Evolutionary conservation across 345 rosid species (phyloP), one percentile per base, ranked within the genome.

Genomic region (Dipteronia sinensis): DNA sequence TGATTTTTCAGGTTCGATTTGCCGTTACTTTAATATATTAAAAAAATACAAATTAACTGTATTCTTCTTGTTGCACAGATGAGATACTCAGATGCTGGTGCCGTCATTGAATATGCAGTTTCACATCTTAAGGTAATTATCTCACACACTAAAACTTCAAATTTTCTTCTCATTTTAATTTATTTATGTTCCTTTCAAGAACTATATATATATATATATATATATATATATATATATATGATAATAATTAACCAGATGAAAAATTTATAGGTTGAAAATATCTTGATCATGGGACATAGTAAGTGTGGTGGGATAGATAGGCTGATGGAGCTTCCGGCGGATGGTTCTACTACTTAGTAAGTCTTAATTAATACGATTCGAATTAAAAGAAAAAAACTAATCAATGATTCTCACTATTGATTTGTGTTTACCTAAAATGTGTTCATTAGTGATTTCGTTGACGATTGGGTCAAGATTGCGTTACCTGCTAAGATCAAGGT

Each of bases 401-500:
- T 58, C 25, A n/a, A n/a, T 3, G 0, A n/a, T 58, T 19, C 2
- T 58, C 22, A 6, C 12, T n/a, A 16, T 11, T 46, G 13, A 46
- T 46, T 46, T 46, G 46, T 42, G 2, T 42, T 7, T 42, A 42
- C 46, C 4, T 34, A 34, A 34, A 34, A 34, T 34, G 0, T 34
- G 6, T 34, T 34, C 4, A 34, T 34, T 78, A 83, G 86, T 56
- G 86, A 83, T 59, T 83, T 83, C 42, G 20, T 77, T 19, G 83
- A 83, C 63, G 83, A 83, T 1, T 83, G 83, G 86, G 81, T 79
- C 11, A 76, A 79, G 51, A 77, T 83, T 29, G 86, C 65, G 0
- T 76, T 76, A 64, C 80, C 83, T 51, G 85, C 83, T 34, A 83
- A 83, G 72, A 46, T 46, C 58, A 83, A 79, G 70, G 81, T 83